These are phyloP conservation scores for Aspergillus baeticus DNA, from an alignment of 495 filamentous ascomycete species.

Conservation along the genomic window DNA sequence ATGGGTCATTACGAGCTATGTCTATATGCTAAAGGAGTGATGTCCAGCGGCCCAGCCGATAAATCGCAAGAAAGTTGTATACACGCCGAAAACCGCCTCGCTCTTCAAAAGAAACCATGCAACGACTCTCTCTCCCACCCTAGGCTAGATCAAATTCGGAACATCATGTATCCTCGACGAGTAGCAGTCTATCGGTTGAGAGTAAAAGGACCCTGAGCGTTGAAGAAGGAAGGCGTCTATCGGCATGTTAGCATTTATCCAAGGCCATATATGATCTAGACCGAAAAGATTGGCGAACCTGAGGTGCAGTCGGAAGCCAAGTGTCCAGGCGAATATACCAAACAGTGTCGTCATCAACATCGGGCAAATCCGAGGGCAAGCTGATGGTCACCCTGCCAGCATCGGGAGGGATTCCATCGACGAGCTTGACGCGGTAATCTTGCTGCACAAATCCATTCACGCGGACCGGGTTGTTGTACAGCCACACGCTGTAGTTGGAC, in stretches of 20 bases:
- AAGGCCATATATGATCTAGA: neutral
- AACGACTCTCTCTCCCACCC: no score
- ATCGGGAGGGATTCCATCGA: slow-evolving; percentile 18
- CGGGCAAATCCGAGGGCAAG: slow-evolving; percentile 29
- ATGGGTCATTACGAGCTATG: no score
- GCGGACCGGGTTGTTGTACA: slow-evolving; percentile 42
- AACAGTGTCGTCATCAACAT: slow-evolving; percentile 29
- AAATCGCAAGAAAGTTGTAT: no score
- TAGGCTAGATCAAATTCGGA: no score
- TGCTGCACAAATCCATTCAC: slow-evolving; percentile 20
- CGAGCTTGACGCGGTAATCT: slow-evolving; percentile 27
- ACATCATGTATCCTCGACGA: no score
- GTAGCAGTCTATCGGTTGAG: neutral
- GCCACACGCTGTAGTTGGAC: slow-evolving; percentile 27
- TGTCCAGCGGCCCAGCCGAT: no score
- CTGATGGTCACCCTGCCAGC: slow-evolving; percentile 26
- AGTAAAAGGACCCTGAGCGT: slow-evolving; percentile 34
- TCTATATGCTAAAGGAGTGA: no score
- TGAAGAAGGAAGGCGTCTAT: slow-evolving; percentile 34
- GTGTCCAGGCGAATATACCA: slow-evolving; percentile 37
- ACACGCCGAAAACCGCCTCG: no score
- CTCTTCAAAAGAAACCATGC: no score
- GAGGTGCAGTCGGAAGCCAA: slow-evolving; percentile 29
- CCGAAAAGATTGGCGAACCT: slow-evolving; percentile 23
- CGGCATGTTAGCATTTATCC: neutral